Base-by-base conservation (phyloP, 768 basidiomycete species). In the Leucocoprinus sp. region DNA sequence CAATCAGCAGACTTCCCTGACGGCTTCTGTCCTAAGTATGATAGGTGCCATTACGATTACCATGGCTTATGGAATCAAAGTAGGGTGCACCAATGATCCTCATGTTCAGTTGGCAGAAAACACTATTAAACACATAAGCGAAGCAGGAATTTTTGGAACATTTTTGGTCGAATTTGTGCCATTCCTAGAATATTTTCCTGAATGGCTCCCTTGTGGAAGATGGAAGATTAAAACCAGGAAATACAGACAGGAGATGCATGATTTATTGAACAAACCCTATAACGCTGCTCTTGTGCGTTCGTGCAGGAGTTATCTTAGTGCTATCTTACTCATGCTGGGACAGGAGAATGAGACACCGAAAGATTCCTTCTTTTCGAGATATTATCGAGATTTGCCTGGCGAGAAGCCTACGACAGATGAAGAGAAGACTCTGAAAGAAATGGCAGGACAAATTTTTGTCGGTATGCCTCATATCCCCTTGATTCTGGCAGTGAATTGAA, bases 151-250 rank as follows among this genome's bases (percentile, higher is more conserved):
- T 2, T 46, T 39, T 8, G 52, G 51, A 11, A 45, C 49, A 0
- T 57, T 52, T 17, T 45, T 50, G 3, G 57, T 55, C 8, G 57
- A 60, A 33, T 26, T 44, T 5, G 46, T 50, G 1, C 21, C 26
- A 21, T 11, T 39, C 65, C 62, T 75, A 47, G 62, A 62, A 29
- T 55, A 71, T 43, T 55, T 76, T 26, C 74, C 74, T 1, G 54
- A 61, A 12, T 71, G 74, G 70, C 54, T 74, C 38, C 74, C 73
- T 2, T 72, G 73, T 8, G 68, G 70, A 8, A 50, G 51, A 0
- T 75, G 74, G 63, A 69, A 72, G 52, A 41, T 52, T 19, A 62
- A 62, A 43, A 69, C 46, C 28, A 42, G 31, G 8, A 23, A 39
- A 26, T 21, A 46, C 26, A 42, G 45, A 17, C 44, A 55, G 12